Evolutionary conservation across 163 green algal species (phyloP), one percentile per base, ranked within the genome.

Genomic region (Scenedesmus sp.): DNA sequence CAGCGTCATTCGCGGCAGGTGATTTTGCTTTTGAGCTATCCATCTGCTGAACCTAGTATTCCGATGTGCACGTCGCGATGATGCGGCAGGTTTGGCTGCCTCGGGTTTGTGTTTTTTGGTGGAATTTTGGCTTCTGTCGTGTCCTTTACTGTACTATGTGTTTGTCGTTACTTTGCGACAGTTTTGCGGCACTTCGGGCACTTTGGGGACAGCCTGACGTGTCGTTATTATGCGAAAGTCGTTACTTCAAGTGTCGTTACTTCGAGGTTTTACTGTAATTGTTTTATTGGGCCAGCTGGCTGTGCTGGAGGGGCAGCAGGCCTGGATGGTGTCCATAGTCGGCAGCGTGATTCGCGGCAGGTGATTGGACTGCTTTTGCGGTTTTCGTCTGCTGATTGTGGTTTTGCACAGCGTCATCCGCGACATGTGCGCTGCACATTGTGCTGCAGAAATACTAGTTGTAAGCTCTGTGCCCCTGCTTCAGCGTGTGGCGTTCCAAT

Each of bases 301-400:
- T 46, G 34, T 99, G 87, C 92, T 99, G 83, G 98, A 99, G 95
- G 97, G 97, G 15, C 97, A 99, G 96, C 95, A 99, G 10, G 98
- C 98, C 13, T 99, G 98, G 98, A 94, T 99, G 55, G 97, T 99
- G 74, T 97, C 99, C 95, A 99, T 99, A 92, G 95, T 99, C 16
- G 96, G 96, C 10, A 96, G 97, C 55, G 95, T 99, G 56, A 95
- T 99, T 46, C 94, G 96, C 57, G 98, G 98, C 3, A 94, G 98
- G 62, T 20, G 62, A 64, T 64, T 15, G 59, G 10, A 64, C 59
- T 64, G 7, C 7, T 15, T 64, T 64, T 64, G 7, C 7, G 59
- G 59, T 46, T 46, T 46, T 46, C 34, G 34, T 46, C 34, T 46
- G 34, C 34, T 46, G 34, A 46, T 46, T 46, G 34, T 46, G 34